Evolutionary conservation across 306 rosid species (phyloP).

Genomic region (Inga laurina): DNA sequence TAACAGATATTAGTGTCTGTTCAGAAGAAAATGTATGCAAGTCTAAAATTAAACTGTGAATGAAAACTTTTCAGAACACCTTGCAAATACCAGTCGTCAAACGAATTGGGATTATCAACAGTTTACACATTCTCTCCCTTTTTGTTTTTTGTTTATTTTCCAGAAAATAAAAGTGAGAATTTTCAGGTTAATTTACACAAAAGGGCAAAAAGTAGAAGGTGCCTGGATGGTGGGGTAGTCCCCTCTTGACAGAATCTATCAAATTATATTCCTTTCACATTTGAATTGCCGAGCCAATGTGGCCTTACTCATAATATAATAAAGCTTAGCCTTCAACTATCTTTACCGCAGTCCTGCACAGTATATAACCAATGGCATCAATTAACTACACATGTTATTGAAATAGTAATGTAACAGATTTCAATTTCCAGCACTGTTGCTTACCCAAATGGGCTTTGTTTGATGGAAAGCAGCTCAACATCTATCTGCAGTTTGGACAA

Average conservation of each 20-base stretch:
- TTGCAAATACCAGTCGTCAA: constrained; percentile 8
- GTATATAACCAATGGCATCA: constrained; percentile 32
- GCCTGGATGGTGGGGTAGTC: neutral
- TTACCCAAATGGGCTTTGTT: constrained; percentile 96
- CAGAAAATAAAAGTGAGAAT: constrained; percentile 9
- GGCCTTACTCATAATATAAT: constrained; percentile 19
- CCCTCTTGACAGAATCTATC: constrained; percentile 9
- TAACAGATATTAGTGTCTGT: neutral
- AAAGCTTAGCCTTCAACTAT: constrained; percentile 73
- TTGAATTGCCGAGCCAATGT: neutral
- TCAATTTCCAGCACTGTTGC: constrained; percentile 26
- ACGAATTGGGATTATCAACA: neutral
- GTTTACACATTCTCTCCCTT: neutral
- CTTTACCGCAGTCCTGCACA: constrained; percentile 78
- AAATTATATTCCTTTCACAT: neutral
- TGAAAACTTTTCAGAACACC: neutral
- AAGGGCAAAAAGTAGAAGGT: neutral
- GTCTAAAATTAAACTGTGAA: neutral
- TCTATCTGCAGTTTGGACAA: constrained; percentile 62
- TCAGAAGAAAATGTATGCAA: neutral
- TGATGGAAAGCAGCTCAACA: constrained; percentile 83
- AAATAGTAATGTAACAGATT: neutral
- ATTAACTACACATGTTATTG: neutral
- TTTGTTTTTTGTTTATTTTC: neutral
- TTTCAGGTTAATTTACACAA: constrained; percentile 8